Base-by-base conservation (phyloP, 192 early-diverging fungal genomes). In the Coemansia sp. region DNA sequence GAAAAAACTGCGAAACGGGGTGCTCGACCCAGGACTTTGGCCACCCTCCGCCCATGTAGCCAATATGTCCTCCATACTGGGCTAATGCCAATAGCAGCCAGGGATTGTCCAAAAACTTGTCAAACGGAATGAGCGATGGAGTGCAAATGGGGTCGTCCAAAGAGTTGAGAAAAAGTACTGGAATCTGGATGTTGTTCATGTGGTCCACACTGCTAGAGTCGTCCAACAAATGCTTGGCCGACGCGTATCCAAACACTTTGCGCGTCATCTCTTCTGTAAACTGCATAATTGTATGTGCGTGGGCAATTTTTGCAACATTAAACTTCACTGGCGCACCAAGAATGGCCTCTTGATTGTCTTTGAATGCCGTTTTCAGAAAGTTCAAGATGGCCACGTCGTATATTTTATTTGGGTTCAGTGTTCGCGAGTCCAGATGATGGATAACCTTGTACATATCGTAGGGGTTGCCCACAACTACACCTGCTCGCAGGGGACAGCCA, bases 111-210 rank as follows among this genome's bases (percentile, higher is more conserved):
- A 60, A 54, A 51, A 85, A 79, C 65, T 93, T 89, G 46, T 89
- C 79, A 22, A 65, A 79, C 3, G 93, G 92, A 15, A 93, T 83
- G 5, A 82, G 80, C 45, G 87, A 72, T 5, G 41, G 38, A 8
- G 68, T 60, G 35, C 86, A 85, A 58, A 98, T 87, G 14, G 95
- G 95, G 68, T 98, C 95, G 66, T 96, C 92, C 35, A 87, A 37
- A 13, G 93, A 89, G 47, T 86, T 87, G 31, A 96, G 65, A 48
- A 91, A 88, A 10, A 98, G 67, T 47, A 88, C 82, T 5, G 95
- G 95, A 15, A 93, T 78, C 17, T 79, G 73, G 43, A 91, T 86
- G 46, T 81, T 80, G 26, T 80, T 64, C 51, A 89, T 60, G 3
- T 66, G 68, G n/a, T 76, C 77, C 2, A 55, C 58, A 36, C 76